Conservation (phyloP, 768 basidiomycete species). For the Xerocomus spinulosus region DNA sequence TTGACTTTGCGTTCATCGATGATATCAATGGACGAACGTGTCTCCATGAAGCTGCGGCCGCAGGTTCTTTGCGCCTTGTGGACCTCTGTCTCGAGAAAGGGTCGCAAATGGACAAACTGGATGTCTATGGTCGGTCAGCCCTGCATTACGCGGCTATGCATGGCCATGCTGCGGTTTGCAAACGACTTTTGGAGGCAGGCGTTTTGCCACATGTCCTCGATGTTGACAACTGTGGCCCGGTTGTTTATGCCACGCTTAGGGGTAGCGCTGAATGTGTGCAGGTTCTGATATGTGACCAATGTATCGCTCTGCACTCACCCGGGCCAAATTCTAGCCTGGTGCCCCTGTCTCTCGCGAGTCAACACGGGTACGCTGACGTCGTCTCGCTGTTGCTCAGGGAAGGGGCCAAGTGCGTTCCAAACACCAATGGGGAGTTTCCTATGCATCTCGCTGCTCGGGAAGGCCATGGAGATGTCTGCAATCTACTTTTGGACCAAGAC, state of each 20-base stretch:
- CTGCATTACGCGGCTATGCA: slow-evolving; percentile 96
- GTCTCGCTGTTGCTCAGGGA: slow-evolving; percentile 70
- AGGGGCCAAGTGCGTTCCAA: slow-evolving; percentile 75
- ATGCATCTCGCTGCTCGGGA: slow-evolving; percentile 93
- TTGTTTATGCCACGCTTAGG: slow-evolving; percentile 87
- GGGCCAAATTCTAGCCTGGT: slow-evolving; percentile 63
- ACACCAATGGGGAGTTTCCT: slow-evolving; percentile 95
- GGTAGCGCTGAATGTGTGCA: slow-evolving; percentile 81
- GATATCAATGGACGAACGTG: slow-evolving; percentile 96
- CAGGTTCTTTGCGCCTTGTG: slow-evolving; percentile 74
- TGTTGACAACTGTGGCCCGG: slow-evolving; percentile 91
- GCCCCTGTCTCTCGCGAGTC: slow-evolving; percentile 87
- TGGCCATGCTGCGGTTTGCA: slow-evolving; percentile 74
- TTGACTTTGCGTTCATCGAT: slow-evolving; percentile 90
- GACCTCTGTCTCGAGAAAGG: slow-evolving; percentile 72
- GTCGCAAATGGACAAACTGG: slow-evolving; percentile 66
- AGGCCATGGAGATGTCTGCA: slow-evolving; percentile 85
- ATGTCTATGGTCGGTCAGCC: slow-evolving; percentile 89
- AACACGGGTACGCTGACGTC: slow-evolving; percentile 82
- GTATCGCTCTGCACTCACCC: slow-evolving; percentile 57
- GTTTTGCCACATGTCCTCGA: slow-evolving; percentile 70
- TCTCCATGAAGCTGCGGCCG: slow-evolving; percentile 89
- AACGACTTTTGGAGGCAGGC: slow-evolving; percentile 63
- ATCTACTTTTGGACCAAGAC: slow-evolving; percentile 63
- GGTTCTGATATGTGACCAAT: slow-evolving; percentile 73